These are phyloP conservation scores for Liriodendron chinense DNA, from an alignment of 164 flowering plant genomes.

Conservation along the genomic window DNA sequence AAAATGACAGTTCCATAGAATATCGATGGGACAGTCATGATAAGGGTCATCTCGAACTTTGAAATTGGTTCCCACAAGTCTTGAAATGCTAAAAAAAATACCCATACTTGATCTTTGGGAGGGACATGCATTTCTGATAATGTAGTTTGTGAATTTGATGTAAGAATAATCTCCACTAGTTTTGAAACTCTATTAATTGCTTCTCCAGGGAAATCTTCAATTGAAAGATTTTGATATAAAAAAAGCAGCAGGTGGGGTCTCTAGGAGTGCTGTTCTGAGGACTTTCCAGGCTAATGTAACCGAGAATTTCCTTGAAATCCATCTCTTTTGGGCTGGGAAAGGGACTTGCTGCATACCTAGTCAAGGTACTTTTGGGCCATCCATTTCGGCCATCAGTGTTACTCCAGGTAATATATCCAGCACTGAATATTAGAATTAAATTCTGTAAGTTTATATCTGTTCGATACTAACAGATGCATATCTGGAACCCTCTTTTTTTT, in stretches of 20 bases:
- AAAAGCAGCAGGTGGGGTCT: slow-evolving; percentile 62
- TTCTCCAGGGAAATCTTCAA: slow-evolving; percentile 45
- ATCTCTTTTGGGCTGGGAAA: slow-evolving; percentile 95
- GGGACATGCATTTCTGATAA: too few relatives aligned
- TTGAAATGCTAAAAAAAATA: too few relatives aligned
- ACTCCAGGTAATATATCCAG: slow-evolving; percentile 50
- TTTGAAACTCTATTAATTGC: not conserved
- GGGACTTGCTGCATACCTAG: slow-evolving; percentile 87
- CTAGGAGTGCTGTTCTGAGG: slow-evolving; percentile 42
- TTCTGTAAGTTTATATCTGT: not conserved
- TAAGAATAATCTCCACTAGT: not conserved
- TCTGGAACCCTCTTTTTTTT: not conserved
- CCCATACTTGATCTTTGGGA: too few relatives aligned
- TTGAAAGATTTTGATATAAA: slow-evolving; percentile 64
- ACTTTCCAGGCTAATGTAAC: slow-evolving; percentile 41
- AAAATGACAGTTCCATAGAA: too few relatives aligned
- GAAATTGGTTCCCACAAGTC: too few relatives aligned
- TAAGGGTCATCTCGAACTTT: too few relatives aligned
- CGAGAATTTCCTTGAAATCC: slow-evolving; percentile 77
- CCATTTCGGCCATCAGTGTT: slow-evolving; percentile 79
- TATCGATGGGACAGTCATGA: too few relatives aligned
- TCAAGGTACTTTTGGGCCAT: slow-evolving; percentile 80
- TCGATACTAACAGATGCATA: not conserved
- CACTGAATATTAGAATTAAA: not conserved
- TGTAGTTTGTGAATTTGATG: too few relatives aligned